Conservation (phyloP, 305 asterid species). For the Plantago rigida region DNA sequence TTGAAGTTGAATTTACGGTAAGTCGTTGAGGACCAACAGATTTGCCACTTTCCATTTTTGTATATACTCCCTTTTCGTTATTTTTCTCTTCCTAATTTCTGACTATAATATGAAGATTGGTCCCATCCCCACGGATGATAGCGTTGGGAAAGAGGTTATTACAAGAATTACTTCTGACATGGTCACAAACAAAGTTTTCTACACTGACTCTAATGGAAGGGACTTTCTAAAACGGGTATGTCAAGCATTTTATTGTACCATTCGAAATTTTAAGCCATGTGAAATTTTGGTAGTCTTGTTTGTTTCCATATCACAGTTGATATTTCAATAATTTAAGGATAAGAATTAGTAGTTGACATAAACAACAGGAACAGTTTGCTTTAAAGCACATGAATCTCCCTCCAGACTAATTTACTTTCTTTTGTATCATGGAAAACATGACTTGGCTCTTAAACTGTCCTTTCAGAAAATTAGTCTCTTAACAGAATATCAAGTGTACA, state of each 20-base stretch:
- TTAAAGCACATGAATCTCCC: no score
- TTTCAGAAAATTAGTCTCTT: no score
- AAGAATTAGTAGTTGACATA: no score
- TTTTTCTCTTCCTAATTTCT: neutral
- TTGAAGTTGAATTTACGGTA: slow-evolving; percentile 81
- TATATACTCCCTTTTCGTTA: neutral
- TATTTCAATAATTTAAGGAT: neutral
- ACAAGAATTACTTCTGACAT: slow-evolving; percentile 63
- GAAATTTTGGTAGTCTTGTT: neutral
- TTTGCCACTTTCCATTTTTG: neutral
- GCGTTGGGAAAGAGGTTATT: slow-evolving; percentile 74
- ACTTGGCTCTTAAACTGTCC: no score
- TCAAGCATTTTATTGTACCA: slow-evolving; percentile 16
- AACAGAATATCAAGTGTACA: no score
- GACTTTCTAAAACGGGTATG: slow-evolving; percentile 79
- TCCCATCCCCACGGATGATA: slow-evolving; percentile 60
- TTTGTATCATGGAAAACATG: no score
- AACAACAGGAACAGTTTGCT: no score
- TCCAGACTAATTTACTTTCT: no score
- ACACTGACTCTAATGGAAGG: slow-evolving; percentile 81
- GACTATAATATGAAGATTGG: slow-evolving; percentile 50
- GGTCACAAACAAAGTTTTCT: slow-evolving; percentile 56
- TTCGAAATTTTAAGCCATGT: slow-evolving; percentile 4
- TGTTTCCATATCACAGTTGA: neutral
- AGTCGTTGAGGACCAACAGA: slow-evolving; percentile 19